Evolutionary conservation across 2,329 filamentous ascomycete genomes (phyloP).

Genomic region (Alternaria incomplexa): DNA sequence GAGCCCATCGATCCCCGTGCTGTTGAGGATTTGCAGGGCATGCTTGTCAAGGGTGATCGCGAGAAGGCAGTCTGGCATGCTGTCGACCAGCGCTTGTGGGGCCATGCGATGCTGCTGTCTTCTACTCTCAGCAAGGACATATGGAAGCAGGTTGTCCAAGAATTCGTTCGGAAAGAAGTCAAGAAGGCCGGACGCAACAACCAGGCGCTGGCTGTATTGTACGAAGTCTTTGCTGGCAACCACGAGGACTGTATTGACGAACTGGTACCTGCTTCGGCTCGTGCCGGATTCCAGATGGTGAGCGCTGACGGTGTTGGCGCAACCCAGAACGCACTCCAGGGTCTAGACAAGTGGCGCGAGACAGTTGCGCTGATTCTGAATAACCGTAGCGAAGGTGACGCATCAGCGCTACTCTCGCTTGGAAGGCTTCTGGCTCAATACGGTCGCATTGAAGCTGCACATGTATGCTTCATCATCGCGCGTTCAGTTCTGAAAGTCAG

Average conservation of each 20-base stretch:
- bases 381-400: conserved; percentile 84
- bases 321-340: conserved; percentile 76
- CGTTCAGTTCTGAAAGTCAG: conserved; percentile 73
- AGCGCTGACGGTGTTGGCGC: conserved; percentile 67
- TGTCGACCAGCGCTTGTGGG: conserved; percentile 93
- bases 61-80: conserved; percentile 94
- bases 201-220: conserved; percentile 87
- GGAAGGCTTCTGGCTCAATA: conserved; percentile 85
- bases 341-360: conserved; percentile 92
- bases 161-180: conserved; percentile 95
- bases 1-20: conserved; percentile 74
- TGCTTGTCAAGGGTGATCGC: conserved; percentile 79
- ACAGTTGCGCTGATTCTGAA: conserved; percentile 84
- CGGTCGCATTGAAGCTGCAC: conserved; percentile 86
- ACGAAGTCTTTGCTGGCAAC: conserved; percentile 93
- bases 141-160: conserved; percentile 92
- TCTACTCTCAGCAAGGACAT: conserved; percentile 74
- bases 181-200: conserved; percentile 80
- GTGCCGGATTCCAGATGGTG: conserved; percentile 90
- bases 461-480: conserved; percentile 92
- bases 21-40: conserved; percentile 73
- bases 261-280: conserved; percentile 88
- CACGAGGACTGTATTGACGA: conserved; percentile 94
- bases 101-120: conserved; percentile 91
- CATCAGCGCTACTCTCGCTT: conserved; percentile 76